A percentile compares a stretch with the other conserved stretches of the same genome.
Evolutionary conservation across 768 basidiomycete genomes (phyloP).

Genomic region (Phylloporus scabripes): DNA sequence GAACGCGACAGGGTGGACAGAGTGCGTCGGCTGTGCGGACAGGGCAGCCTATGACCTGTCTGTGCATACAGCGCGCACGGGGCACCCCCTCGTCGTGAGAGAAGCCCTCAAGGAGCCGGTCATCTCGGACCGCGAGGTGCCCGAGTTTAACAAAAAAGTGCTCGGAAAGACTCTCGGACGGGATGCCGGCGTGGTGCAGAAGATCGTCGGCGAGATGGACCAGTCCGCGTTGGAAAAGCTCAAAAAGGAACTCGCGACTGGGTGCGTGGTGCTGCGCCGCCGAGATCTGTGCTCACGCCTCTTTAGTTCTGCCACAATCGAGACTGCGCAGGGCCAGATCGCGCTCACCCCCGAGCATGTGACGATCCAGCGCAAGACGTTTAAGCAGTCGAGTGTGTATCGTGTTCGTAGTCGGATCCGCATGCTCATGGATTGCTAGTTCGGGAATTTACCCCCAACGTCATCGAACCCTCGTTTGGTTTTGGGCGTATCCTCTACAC

Average conservation of each 20-base stretch:
- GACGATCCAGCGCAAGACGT: constrained; percentile 74
- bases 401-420: constrained; percentile 8
- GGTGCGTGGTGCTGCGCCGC: constrained; percentile 41
- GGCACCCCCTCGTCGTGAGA: constrained; percentile 78
- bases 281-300: constrained; percentile 7
- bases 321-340: constrained; percentile 61
- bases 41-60: constrained; percentile 94
- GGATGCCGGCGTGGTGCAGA: constrained; percentile 65
- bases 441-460: constrained; percentile 94
- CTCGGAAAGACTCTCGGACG: constrained; percentile 87
- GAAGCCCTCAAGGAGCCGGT: constrained; percentile 83
- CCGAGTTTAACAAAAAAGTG: constrained; percentile 81
- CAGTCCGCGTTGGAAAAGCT: constrained; percentile 60
- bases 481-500: constrained; percentile 93
- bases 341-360: constrained; percentile 67
- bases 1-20: constrained; percentile 84
- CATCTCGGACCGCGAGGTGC: constrained; percentile 71
- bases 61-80: constrained; percentile 83
- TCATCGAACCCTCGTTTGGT: constrained; percentile 98
- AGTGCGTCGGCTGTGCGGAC: constrained; percentile 99
- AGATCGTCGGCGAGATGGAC: constrained; percentile 57
- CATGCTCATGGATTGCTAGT: constrained; percentile 44
- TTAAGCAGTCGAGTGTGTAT: constrained; percentile 77
- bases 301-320: constrained; percentile 49
- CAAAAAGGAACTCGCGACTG: constrained; percentile 67